Evolutionary conservation across 768 basidiomycete species (phyloP).

Genomic region (Mycena olivaceomarginata): DNA sequence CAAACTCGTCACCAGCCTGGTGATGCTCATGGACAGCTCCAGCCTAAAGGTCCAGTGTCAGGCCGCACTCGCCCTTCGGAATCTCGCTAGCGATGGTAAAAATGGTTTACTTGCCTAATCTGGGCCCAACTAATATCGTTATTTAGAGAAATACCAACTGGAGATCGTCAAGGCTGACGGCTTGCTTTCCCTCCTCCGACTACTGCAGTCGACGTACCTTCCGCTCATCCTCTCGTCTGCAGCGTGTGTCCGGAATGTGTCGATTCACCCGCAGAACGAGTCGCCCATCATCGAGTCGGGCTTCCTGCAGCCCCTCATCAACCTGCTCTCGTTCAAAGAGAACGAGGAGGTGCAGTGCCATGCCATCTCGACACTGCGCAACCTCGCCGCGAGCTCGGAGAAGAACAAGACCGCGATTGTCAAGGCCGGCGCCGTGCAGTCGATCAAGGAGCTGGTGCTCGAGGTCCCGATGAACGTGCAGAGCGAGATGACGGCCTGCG

Average conservation of each 20-base stretch:
- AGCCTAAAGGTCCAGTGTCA: slow-evolving; percentile 99
- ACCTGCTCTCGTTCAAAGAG: slow-evolving; percentile 97
- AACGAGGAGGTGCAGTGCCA: slow-evolving; percentile 99
- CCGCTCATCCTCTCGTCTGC: slow-evolving; percentile 98
- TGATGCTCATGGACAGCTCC: slow-evolving; percentile 96
- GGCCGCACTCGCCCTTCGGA: slow-evolving; percentile 95
- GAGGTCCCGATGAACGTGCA: slow-evolving; percentile 98
- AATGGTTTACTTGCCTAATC: not conserved
- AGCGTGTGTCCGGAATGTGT: slow-evolving; percentile 99
- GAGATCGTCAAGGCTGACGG: slow-evolving; percentile 99
- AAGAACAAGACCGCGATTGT: slow-evolving; percentile 99
- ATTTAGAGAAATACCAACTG: slow-evolving; percentile 96
- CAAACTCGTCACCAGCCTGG: slow-evolving; percentile 94
- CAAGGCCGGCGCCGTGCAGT: slow-evolving; percentile 96
- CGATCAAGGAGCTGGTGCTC: slow-evolving; percentile 97
- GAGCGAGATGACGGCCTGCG: slow-evolving; percentile 99
- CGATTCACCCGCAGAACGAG: slow-evolving; percentile 98
- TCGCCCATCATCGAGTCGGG: slow-evolving; percentile 99
- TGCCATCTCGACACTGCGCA: slow-evolving; percentile 97
- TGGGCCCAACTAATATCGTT: slow-evolving; percentile 11
- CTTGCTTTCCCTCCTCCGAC: slow-evolving; percentile 91
- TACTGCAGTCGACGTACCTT: slow-evolving; percentile 96
- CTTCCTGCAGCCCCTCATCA: slow-evolving; percentile 96
- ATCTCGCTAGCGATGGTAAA: slow-evolving; percentile 94
- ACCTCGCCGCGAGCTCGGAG: slow-evolving; percentile 97